Evolutionary conservation across 2,329 filamentous ascomycete species (phyloP), one percentile per base, ranked within the genome.

Genomic region (Annulohypoxylon truncatum): DNA sequence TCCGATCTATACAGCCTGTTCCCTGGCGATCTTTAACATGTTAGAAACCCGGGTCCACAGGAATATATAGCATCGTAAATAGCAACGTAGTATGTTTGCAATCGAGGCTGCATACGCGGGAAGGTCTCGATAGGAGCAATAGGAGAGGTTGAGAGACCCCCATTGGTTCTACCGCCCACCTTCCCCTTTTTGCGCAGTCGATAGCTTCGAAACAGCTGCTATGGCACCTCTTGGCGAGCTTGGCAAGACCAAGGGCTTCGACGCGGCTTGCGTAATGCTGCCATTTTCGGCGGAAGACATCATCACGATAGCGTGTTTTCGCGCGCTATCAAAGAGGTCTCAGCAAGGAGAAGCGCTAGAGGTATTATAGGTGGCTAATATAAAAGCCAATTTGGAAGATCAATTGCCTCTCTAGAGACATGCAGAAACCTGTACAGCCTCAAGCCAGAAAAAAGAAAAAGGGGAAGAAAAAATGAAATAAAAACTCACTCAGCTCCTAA

Each of bases 21-120:
- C 62, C 59, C 42, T 55, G 63, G 42, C 66, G 66, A 68, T 66
- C 66, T 61, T 56, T 44, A 44, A 60, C 51, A 55, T 50, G 38
- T 58, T 66, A 50, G 46, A 47, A 44, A 18, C 20, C 47, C 13
- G 47, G 62, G 40, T 46, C 63, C 66, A 68, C 63, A 58, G 63
- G 59, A 60, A 59, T 66, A 66, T 68, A 68, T 66, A 66, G 5
- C 42, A 64, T 60, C 55, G 40, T 61, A 54, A 54, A 61, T 63
- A 66, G 66, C 62, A 68, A 66, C 63, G 66, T 68, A 61, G 46
- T 51, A 63, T 66, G 51, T 44, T 66, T 42, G 18, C 28, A 31
- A 31, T 40, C 29, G 15, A n/a, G 40, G 31, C 47, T 63, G 66
- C 63, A 55, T 13, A 18, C 24, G 35, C 54, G 63, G 42, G 63